A percentile compares a stretch with the other conserved stretches of the same genome.
Conservation (phyloP, 139 green algal genomes). For the Dunaliella primolecta region DNA sequence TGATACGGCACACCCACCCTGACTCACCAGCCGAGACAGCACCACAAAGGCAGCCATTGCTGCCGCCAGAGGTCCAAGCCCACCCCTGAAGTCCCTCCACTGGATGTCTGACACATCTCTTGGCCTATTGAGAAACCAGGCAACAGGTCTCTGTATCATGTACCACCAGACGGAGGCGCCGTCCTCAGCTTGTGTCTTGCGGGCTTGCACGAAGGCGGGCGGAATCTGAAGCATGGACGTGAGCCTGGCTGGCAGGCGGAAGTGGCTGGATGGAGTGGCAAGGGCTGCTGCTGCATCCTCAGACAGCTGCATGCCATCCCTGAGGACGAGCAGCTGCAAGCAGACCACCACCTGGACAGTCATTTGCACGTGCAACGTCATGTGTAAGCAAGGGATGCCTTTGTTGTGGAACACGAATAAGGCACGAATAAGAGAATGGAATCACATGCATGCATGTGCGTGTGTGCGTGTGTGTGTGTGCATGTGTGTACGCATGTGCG, state of each 20-base stretch:
- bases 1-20: too few relatives aligned
- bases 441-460: too few relatives aligned
- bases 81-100: conserved; percentile 67
- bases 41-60: conserved; percentile 38
- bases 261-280: not conserved
- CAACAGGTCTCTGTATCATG: not conserved
- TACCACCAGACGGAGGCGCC: not conserved
- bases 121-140: not conserved
- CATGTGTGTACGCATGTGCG: too few relatives aligned
- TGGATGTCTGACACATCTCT: conserved; percentile 79
- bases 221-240: not conserved
- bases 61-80: conserved; percentile 30
- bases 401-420: too few relatives aligned
- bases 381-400: too few relatives aligned
- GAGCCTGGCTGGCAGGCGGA: conserved; percentile 2
- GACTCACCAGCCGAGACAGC: conserved; percentile 35
- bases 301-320: conserved; percentile 20
- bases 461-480: too few relatives aligned
- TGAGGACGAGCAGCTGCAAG: conserved; percentile 21
- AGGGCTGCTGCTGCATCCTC: not conserved
- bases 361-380: too few relatives aligned
- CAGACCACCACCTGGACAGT: conserved; percentile 24
- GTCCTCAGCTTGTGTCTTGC: not conserved
- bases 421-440: too few relatives aligned
- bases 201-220: not conserved